phyloP scores from a whole-genome alignment of 2,329 filamentous ascomycete genomes.

The Bipolaris oryzae region DNA sequence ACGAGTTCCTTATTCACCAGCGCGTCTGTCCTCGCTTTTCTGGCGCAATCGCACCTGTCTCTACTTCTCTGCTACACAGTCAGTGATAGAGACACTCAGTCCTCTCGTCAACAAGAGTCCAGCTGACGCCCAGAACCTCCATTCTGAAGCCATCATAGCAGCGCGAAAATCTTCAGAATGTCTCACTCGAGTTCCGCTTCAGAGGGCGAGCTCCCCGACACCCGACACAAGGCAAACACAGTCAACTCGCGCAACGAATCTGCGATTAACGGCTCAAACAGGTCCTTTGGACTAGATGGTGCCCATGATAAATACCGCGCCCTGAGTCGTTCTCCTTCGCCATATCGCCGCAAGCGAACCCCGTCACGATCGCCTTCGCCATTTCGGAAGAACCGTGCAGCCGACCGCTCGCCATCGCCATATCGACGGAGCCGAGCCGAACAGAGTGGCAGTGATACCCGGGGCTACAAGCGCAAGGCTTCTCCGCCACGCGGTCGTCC shows the following conservation, averaged over 20 bases:
- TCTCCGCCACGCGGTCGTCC: slow-evolving; percentile 36
- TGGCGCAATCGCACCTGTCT: slow-evolving; percentile 20
- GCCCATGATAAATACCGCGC: slow-evolving; percentile 34
- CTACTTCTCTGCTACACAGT: slow-evolving; percentile 41
- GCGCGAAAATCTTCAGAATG: slow-evolving; percentile 13
- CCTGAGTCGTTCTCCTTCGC: slow-evolving; percentile 40
- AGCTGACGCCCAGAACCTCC: slow-evolving; percentile 37
- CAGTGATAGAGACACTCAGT: slow-evolving; percentile 45
- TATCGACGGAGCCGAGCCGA: slow-evolving; percentile 31
- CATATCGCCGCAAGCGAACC: slow-evolving; percentile 33
- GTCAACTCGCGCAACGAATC: slow-evolving; percentile 35
- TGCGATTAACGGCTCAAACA: slow-evolving; percentile 44
- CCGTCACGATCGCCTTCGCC: slow-evolving; percentile 38
- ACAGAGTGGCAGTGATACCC: slow-evolving; percentile 35
- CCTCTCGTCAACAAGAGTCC: slow-evolving; percentile 34
- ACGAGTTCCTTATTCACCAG: slow-evolving; percentile 17
- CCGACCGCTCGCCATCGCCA: slow-evolving; percentile 37
- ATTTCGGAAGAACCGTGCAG: slow-evolving; percentile 31
- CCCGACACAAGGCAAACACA: slow-evolving; percentile 45
- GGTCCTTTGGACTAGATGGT: slow-evolving; percentile 39
- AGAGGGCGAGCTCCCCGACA: slow-evolving; percentile 38
- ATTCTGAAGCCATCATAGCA: slow-evolving; percentile 17
- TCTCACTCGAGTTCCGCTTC: slow-evolving; percentile 38
- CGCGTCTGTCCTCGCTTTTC: slow-evolving; percentile 6
- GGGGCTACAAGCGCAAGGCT: slow-evolving; percentile 53